Evolutionary conservation across 1,139 yeast species (phyloP), one percentile per base, ranked within the genome.

Genomic region (Petasospora fabianii): DNA sequence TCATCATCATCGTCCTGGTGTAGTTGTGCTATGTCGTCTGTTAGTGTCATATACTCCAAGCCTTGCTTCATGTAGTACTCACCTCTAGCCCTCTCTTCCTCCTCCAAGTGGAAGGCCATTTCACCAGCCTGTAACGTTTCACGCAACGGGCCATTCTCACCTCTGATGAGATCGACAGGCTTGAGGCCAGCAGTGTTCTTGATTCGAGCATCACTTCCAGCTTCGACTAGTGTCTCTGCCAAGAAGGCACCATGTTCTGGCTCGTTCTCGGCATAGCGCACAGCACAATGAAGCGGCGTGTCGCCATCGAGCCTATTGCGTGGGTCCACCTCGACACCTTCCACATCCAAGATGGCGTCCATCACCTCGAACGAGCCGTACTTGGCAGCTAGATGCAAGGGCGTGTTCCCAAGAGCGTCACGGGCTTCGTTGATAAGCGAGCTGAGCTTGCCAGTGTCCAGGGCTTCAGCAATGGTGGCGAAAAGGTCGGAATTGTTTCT

Each of bases 311-410:
- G 50, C 31, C 80, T 69, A 60, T 85, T 85, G 34, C 65, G 60
- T 0, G 95, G 92, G 58, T 92, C 96, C 30, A 90, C 80, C 53
- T 88, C 96, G 18, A 90, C 90, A 3, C 95, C 97, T 46, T 85
- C 95, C 42, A 83, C 80, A 59, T 92, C 97, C 47, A 92, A 70
- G 21, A 92, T 67, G 34, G 72, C 66, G 57, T 92, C 97, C 56
- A 92, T 69, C 31, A 86, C 86, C 54, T 88, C 97, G 77, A 84
- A 85, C 43, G 87, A 77, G 3, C 97, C 97, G 50, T 77, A 71
- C 46, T 71, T 72, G 29, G 95, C 84, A 19, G 95, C 87, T 36
- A 92, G 62, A 62, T 92, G 97, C 36, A 92, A 69, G 4, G 94
- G 77, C 1, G 88, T 68, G 65, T 87, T 87, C n/a, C 88, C 86